Percentiles rank a stretch among this genome's conserved stretches.
These are phyloP conservation scores for Penicillium daleae DNA, from an alignment of 495 filamentous ascomycete species.

Conservation along the genomic window DNA sequence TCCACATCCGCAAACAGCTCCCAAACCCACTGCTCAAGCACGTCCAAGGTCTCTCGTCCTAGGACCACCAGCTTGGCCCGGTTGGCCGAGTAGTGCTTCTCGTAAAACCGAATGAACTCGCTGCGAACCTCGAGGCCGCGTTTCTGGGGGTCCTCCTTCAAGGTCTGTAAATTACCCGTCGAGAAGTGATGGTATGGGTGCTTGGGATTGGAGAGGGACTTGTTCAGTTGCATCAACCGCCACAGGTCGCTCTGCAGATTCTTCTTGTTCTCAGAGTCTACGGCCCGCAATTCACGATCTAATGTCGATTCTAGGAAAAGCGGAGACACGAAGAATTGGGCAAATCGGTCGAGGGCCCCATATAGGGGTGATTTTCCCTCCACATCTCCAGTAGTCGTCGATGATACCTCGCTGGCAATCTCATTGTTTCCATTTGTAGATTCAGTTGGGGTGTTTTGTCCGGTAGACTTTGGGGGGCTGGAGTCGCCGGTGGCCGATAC, in stretches of 20 bases:
- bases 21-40: conserved; percentile 82
- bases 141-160: conserved; percentile 82
- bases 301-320: conserved; percentile 89
- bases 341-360: conserved; percentile 92
- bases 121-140: conserved; percentile 85
- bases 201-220: conserved; percentile 83
- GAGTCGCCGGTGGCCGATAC: conserved; percentile 69
- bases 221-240: conserved; percentile 90
- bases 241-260: conserved; percentile 95
- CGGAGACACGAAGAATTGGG: conserved; percentile 94
- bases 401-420: conserved; percentile 45
- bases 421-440: conserved; percentile 38
- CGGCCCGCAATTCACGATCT: conserved; percentile 87
- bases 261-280: conserved; percentile 99
- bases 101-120: conserved; percentile 93
- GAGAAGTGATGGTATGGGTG: conserved; percentile 98
- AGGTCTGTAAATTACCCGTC: conserved; percentile 86
- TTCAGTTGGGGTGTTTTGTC: conserved; percentile 35
- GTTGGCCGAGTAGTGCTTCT: conserved; percentile 92
- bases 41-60: conserved; percentile 85
- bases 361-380: conserved; percentile 67
- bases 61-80: conserved; percentile 93
- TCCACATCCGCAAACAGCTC: conserved; percentile 82
- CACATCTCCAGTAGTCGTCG: conserved; percentile 26
- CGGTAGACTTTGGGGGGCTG: conserved; percentile 47